Conservation (phyloP, 2,329 filamentous ascomycete genomes). For the Cryphonectria parasitica region DNA sequence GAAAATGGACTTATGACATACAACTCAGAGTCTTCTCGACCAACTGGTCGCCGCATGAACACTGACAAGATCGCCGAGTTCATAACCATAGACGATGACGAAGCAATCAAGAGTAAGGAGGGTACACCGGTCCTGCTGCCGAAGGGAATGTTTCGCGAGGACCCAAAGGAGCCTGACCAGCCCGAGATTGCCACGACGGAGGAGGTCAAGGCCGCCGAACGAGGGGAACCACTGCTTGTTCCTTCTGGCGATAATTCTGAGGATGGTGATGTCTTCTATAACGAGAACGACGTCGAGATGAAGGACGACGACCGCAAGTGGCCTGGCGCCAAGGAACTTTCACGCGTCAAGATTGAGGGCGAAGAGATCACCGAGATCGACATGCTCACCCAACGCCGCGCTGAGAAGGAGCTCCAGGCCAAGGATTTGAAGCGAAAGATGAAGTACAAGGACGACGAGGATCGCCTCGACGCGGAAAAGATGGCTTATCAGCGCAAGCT, state of each 20-base stretch:
- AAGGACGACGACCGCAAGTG: constrained; percentile 46
- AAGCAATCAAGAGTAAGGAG: constrained; percentile 25
- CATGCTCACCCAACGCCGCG: constrained; percentile 41
- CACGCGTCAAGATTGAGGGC: constrained; percentile 46
- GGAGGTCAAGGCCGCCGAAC: constrained; percentile 59
- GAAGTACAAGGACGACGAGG: constrained; percentile 35
- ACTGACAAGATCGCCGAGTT: constrained; percentile 29
- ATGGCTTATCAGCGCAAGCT: constrained; percentile 40
- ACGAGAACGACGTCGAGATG: constrained; percentile 30
- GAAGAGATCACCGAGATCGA: constrained; percentile 48
- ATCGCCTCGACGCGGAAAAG: constrained; percentile 39
- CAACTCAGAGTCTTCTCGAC: constrained; percentile 23
- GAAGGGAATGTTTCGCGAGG: constrained; percentile 59
- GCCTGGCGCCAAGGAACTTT: constrained; percentile 44
- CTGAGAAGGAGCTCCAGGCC: constrained; percentile 24
- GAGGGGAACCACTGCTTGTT: constrained; percentile 50
- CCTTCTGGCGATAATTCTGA: constrained; percentile 36
- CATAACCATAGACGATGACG: constrained; percentile 24
- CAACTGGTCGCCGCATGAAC: constrained; percentile 29
- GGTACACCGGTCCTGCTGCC: constrained; percentile 43
- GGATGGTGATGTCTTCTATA: constrained; percentile 36
- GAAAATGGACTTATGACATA: constrained; percentile 19
- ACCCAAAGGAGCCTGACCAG: constrained; percentile 56
- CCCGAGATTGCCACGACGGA: constrained; percentile 60
- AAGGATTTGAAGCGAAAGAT: constrained; percentile 31